phyloP scores from a whole-genome alignment of 2,329 filamentous ascomycete genomes.

The Penicillium sp. region DNA sequence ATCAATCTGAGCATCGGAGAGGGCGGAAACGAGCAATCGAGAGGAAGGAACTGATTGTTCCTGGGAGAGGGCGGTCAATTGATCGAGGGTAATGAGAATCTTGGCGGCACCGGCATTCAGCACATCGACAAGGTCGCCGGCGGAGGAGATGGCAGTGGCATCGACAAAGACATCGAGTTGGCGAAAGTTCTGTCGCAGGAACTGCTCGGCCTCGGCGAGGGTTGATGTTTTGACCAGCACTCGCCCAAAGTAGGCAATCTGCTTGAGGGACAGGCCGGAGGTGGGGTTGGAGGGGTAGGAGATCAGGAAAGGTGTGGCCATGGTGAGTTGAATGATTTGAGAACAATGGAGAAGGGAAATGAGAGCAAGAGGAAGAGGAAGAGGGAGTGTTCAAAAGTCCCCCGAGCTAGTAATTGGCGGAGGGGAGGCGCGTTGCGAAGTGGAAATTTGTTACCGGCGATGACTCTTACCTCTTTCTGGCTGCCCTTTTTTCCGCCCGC shows the following conservation, averaged over 20 bases:
- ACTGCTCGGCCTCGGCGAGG: slow-evolving; percentile 47
- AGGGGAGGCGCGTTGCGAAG: not conserved
- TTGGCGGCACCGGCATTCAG: slow-evolving; percentile 84
- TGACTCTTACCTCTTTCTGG: slow-evolving; percentile 21
- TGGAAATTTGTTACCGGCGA: slow-evolving; percentile 15
- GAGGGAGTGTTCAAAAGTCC: slow-evolving; percentile 18
- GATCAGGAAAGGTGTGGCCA: slow-evolving; percentile 50
- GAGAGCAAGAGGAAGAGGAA: not conserved
- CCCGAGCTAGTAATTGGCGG: slow-evolving; percentile 11
- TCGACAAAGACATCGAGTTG: slow-evolving; percentile 72
- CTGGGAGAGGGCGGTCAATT: slow-evolving; percentile 61
- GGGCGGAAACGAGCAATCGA: slow-evolving; percentile 60
- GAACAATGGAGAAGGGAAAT: slow-evolving; percentile 1
- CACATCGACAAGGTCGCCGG: slow-evolving; percentile 75
- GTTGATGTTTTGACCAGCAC: slow-evolving; percentile 58
- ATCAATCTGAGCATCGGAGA: slow-evolving; percentile 43
- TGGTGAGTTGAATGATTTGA: slow-evolving; percentile 26
- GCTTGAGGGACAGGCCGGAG: slow-evolving; percentile 56
- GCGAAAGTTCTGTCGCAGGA: slow-evolving; percentile 61
- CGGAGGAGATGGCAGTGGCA: slow-evolving; percentile 68
- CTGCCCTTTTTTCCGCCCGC: slow-evolving; percentile 18
- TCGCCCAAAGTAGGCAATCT: slow-evolving; percentile 62
- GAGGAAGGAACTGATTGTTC: slow-evolving; percentile 57
- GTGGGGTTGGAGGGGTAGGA: slow-evolving; percentile 48
- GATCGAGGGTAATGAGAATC: slow-evolving; percentile 76